phyloP scores from a whole-genome alignment of 1,139 yeast species.

The Scheffersomyces insectosa region DNA sequence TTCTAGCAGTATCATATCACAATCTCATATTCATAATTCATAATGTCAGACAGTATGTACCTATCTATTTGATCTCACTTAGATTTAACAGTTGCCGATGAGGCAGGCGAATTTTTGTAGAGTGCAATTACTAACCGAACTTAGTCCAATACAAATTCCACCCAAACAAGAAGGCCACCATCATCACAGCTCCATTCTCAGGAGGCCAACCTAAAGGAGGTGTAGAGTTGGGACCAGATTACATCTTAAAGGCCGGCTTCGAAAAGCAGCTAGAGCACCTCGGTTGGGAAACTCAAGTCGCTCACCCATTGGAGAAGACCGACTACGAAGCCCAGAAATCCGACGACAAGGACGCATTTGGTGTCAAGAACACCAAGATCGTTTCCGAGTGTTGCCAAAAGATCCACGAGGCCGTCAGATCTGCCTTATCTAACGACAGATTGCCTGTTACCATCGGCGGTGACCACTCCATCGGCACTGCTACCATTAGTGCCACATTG shows the following conservation, averaged over 20 bases:
- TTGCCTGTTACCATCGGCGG: conserved; percentile 92
- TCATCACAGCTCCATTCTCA: conserved; percentile 84
- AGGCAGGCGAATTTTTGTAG: no score
- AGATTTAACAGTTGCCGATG: no score
- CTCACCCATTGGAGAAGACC: conserved; percentile 56
- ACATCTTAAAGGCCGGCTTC: conserved; percentile 71
- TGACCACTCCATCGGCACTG: conserved; percentile 95
- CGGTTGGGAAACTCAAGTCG: conserved; percentile 69
- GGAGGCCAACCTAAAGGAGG: conserved; percentile 98
- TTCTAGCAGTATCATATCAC: no score
- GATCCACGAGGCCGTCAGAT: conserved; percentile 62
- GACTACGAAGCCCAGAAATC: conserved; percentile 43
- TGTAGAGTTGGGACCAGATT: conserved; percentile 91
- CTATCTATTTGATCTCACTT: no score
- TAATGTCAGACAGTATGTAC: no score
- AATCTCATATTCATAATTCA: no score
- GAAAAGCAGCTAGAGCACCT: conserved; percentile 58
- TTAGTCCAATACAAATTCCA: conserved; percentile 47
- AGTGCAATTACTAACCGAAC: not conserved
- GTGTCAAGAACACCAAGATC: conserved; percentile 72
- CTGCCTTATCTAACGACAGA: conserved; percentile 46
- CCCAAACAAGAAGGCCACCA: conserved; percentile 54
- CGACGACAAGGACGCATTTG: conserved; percentile 48
- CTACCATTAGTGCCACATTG: conserved; percentile 84
- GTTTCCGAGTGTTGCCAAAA: conserved; percentile 73